Conservation (phyloP, 345 rosid genomes). For the Cardamine occulta region DNA sequence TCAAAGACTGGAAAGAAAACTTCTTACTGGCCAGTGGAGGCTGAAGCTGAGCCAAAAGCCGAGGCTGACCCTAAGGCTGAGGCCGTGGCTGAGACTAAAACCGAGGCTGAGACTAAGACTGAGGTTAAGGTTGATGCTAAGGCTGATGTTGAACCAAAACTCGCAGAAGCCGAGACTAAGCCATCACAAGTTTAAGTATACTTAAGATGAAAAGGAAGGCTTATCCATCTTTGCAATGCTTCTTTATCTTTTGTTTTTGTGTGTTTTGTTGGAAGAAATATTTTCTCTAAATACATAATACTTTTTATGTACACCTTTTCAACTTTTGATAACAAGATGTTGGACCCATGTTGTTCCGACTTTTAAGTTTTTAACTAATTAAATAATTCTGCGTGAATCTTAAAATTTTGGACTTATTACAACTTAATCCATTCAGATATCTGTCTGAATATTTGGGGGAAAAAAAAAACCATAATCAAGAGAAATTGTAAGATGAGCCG, state of each 20-base stretch:
- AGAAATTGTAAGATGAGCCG: constrained; percentile 8
- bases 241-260: constrained; percentile 23
- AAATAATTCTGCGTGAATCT: not conserved
- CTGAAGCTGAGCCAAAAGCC: constrained; percentile 47
- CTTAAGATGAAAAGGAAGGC: constrained; percentile 18
- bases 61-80: constrained; percentile 21
- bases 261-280: constrained; percentile 21
- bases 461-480: not conserved
- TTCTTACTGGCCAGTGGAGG: constrained; percentile 75
- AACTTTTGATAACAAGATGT: constrained; percentile 23
- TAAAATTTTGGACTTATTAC: not conserved
- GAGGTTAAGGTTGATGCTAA: constrained; percentile 38
- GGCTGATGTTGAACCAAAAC: constrained; percentile 35
- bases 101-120: constrained; percentile 22
- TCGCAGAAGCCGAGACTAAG: constrained; percentile 33
- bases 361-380: not conserved
- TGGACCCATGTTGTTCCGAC: constrained; percentile 35
- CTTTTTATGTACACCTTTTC: constrained; percentile 17
- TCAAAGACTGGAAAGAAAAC: constrained; percentile 92
- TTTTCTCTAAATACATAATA: constrained; percentile 19
- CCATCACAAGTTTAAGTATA: constrained; percentile 34
- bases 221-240: not conserved
- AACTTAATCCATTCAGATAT: not conserved
- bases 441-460: not conserved
- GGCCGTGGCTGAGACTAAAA: constrained; percentile 10